Evolutionary conservation across 2,329 filamentous ascomycete genomes (phyloP), one percentile per base, ranked within the genome.

Genomic region (Monosporascus sp.): DNA sequence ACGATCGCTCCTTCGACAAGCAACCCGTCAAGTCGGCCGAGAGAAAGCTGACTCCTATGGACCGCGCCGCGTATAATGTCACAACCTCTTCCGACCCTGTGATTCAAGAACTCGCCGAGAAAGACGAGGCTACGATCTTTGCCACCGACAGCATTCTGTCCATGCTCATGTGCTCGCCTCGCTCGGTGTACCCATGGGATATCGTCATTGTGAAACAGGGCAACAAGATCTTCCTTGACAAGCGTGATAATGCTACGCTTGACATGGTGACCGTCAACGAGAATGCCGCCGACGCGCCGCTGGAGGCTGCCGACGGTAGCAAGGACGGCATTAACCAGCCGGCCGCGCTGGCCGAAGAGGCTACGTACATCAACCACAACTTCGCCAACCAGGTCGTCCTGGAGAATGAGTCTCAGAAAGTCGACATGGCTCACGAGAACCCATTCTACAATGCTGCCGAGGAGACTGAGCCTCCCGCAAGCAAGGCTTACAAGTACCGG

Each of bases 321-420:
- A 95, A 96, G 77, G 94, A 99, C 70, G 79, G 82, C 60, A 88
- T 99, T 75, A 99, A 99, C 83, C 91, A 91, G 68, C 94, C 94
- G n/a, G 77, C 79, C 52, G 91, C 92, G 51, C 85, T 99, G 54
- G 93, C 95, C 67, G 88, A 97, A 73, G 94, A 99, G 77, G 94
- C 94, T 52, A 99, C 94, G 50, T 95, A 97, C 79, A 99, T 99
- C 83, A 99, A 99, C 84, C 94, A 97, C 82, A 96, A 97, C 80
- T 99, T 99, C 73, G 89, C 91, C 63, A 90, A 96, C 74, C 94
- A 99, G 79, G 91, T 95, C 50, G 92, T 99, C 61, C 74, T 84
- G 64, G 94, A 99, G 78, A 88, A 81, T 63, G 84, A 91, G 59
- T 80, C 77, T 58, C 78, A 84, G 70, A 95, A 94, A 79, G 80